phyloP scores from a whole-genome alignment of 2,329 filamentous ascomycete genomes.

The Teratosphaeria destructans region DNA sequence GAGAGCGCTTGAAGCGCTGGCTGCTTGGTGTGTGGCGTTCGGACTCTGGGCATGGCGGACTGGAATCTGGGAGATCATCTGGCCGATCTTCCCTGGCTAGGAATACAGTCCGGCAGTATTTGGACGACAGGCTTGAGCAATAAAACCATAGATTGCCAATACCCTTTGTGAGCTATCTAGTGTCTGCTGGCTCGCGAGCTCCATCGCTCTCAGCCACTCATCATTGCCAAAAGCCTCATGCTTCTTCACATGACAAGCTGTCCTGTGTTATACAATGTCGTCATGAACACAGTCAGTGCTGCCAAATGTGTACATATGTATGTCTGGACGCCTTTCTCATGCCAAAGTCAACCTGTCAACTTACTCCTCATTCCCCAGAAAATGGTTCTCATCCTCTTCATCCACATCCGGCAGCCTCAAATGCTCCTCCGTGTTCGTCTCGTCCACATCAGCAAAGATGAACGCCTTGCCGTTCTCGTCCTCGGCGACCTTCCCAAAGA shows the following conservation, averaged over 20 bases:
- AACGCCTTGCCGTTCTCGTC: conserved; percentile 31
- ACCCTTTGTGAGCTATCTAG: conserved; percentile 52
- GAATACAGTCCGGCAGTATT: no score
- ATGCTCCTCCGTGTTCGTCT: conserved; percentile 6
- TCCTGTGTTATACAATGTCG: conserved; percentile 1
- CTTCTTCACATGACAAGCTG: no score
- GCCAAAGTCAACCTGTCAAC: background rate
- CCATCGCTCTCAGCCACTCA: conserved; percentile 16
- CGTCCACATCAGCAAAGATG: conserved; percentile 30
- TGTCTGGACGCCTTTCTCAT: background rate
- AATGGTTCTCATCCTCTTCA: conserved; percentile 1
- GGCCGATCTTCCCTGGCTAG: no score
- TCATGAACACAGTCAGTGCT: no score
- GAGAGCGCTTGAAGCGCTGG: background rate
- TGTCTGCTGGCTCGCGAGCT: conserved; percentile 6
- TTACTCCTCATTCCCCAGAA: conserved; percentile 1
- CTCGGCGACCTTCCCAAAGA: conserved; percentile 36
- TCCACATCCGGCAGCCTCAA: background rate
- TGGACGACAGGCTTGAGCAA: background rate
- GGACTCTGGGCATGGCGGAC: background rate
- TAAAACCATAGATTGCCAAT: no score
- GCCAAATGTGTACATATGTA: no score
- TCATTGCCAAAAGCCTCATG: no score
- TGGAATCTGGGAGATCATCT: background rate
- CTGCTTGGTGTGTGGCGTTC: background rate